Evolutionary conservation across 2,329 filamentous ascomycete genomes (phyloP).

Genomic region (Fusarium brachygibbosum): DNA sequence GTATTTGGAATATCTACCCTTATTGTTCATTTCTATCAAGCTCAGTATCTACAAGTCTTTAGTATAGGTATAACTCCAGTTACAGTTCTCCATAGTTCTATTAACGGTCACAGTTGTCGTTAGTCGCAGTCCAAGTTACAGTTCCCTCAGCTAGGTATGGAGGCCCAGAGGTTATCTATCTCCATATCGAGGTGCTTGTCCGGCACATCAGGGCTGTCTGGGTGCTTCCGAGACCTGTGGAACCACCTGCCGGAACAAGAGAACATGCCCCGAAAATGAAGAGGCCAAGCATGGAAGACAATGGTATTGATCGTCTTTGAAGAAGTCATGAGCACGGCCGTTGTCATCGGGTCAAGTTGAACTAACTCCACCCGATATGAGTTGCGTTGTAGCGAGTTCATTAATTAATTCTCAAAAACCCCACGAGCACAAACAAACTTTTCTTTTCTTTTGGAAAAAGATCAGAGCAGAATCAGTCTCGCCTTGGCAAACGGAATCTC

Average conservation of each 20-base stretch:
- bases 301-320: not conserved
- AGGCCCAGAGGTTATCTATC: slow-evolving; percentile 11
- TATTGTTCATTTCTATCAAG: not conserved
- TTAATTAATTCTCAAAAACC: not conserved
- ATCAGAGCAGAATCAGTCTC: slow-evolving; percentile 8
- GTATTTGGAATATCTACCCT: not conserved
- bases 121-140: not conserved
- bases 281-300: not conserved
- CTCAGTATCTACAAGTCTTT: not conserved
- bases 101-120: too few relatives aligned
- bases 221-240: slow-evolving; percentile 4
- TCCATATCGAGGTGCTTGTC: slow-evolving; percentile 15
- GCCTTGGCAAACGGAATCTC: slow-evolving; percentile 4
- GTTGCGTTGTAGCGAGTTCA: slow-evolving; percentile 10
- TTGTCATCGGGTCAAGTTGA: slow-evolving; percentile 7
- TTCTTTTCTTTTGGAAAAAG: slow-evolving; percentile 1
- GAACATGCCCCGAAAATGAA: slow-evolving; percentile 13
- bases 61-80: not conserved
- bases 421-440: not conserved
- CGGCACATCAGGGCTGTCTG: slow-evolving; percentile 4
- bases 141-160: not conserved
- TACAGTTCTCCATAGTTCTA: too few relatives aligned
- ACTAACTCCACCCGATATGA: not conserved
- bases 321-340: slow-evolving; percentile 6
- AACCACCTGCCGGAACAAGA: slow-evolving; percentile 34